phyloP scores from a whole-genome alignment of 805 yeast genomes.

The Saccharomyces cerevisiae region DNA sequence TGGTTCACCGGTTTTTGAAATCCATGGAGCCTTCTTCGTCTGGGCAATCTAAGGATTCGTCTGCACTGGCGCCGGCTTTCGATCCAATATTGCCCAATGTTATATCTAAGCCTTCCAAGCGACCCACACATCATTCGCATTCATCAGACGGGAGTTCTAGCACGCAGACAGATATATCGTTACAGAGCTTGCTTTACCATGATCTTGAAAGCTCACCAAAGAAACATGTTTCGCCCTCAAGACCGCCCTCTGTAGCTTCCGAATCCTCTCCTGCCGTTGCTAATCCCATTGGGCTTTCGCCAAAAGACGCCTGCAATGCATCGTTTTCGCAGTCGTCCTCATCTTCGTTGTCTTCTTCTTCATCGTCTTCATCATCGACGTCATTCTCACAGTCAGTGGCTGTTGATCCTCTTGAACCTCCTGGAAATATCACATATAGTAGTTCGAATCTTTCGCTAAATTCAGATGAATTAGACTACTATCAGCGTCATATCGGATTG shows the following conservation, averaged over 20 bases:
- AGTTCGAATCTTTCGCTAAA: constrained; percentile 8
- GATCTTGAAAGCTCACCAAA: constrained; percentile 12
- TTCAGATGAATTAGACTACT: constrained; percentile 17
- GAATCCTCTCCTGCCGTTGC: neutral
- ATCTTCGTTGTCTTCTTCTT: constrained; percentile 1
- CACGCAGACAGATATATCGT: constrained; percentile 9
- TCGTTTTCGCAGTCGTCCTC: constrained; percentile 8
- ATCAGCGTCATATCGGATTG: constrained; percentile 17
- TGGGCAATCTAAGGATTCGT: neutral
- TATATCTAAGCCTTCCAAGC: neutral
- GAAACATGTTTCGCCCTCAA: neutral
- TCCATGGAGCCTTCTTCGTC: constrained; percentile 6
- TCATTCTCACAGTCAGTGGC: constrained; percentile 6
- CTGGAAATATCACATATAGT: neutral
- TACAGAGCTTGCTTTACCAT: constrained; percentile 17
- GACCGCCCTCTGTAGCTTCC: neutral
- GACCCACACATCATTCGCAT: neutral
- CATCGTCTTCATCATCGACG: constrained; percentile 7
- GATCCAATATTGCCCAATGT: neutral
- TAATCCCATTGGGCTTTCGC: neutral
- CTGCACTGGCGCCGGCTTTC: neutral
- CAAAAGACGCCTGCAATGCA: neutral
- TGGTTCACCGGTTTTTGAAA: constrained; percentile 22
- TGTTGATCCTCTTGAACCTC: neutral
- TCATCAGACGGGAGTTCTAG: neutral